A percentile compares a stretch with the other conserved stretches of the same genome.
Evolutionary conservation across 768 basidiomycete species (phyloP).

Genomic region (Hemileccinum rubropunctum): DNA sequence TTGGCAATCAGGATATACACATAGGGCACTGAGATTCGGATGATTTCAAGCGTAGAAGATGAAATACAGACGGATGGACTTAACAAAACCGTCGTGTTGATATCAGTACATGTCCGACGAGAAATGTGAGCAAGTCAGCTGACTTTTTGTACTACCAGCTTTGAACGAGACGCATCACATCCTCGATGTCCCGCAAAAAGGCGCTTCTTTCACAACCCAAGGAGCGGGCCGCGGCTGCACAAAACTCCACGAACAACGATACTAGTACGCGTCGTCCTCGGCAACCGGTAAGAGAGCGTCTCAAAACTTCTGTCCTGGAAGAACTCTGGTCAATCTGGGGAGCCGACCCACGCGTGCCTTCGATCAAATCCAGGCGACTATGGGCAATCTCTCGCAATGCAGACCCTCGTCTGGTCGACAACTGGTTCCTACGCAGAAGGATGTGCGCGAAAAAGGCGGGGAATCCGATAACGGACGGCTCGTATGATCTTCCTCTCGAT

Average conservation of each 20-base stretch:
- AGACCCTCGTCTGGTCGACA: slow-evolving; percentile 16
- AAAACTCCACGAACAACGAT: not conserved
- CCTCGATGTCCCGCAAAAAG: slow-evolving; percentile 14
- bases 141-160: no score
- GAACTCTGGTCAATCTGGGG: slow-evolving; percentile 33
- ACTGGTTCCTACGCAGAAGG: slow-evolving; percentile 29
- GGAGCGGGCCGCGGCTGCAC: not conserved
- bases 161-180: not conserved
- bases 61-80: no score
- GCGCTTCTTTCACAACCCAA: not conserved
- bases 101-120: no score
- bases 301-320: slow-evolving; percentile 9
- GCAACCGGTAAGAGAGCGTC: slow-evolving; percentile 10
- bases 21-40: no score
- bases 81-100: no score
- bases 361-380: slow-evolving; percentile 23
- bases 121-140: no score
- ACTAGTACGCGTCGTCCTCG: slow-evolving; percentile 3
- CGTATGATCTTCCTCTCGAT: slow-evolving; percentile 23
- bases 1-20: no score
- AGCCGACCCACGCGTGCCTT: slow-evolving; percentile 27
- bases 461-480: slow-evolving; percentile 12
- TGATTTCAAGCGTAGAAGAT: no score
- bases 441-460: slow-evolving; percentile 23
- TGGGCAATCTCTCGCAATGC: slow-evolving; percentile 26